A percentile compares a stretch with the other conserved stretches of the same genome.
These are phyloP conservation scores for Heliocybe sulcata DNA, from an alignment of 1,284 basidiomycete species.

Conservation along the genomic window DNA sequence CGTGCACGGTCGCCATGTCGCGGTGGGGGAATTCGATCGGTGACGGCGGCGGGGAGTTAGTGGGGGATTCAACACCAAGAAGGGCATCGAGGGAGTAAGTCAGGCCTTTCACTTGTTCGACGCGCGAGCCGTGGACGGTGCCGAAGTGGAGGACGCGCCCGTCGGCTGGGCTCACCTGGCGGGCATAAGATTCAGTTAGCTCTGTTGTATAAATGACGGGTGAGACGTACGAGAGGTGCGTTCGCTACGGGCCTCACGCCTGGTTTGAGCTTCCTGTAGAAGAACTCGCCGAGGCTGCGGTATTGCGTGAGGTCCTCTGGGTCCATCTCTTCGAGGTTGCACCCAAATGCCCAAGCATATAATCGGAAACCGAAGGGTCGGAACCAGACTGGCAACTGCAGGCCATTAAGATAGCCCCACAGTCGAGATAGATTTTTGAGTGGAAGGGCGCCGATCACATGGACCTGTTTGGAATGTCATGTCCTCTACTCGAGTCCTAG, in stretches of 20 bases:
- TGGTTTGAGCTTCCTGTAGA: constrained; percentile 84
- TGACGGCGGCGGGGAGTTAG: constrained; percentile 29
- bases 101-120: constrained; percentile 97
- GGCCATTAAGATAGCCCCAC: constrained; percentile 93
- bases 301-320: constrained; percentile 74
- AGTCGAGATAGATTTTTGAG: constrained; percentile 90
- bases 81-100: constrained; percentile 95
- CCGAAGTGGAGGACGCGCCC: constrained; percentile 93
- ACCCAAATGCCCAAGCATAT: constrained; percentile 87
- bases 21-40: constrained; percentile 24
- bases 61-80: constrained; percentile 61
- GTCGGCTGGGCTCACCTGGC: constrained; percentile 91
- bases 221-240: constrained; percentile 59
- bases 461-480: constrained; percentile 50
- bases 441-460: constrained; percentile 92
- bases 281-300: constrained; percentile 87
- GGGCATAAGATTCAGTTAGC: neutral
- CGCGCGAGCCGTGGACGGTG: constrained; percentile 71
- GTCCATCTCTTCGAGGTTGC: constrained; percentile 91
- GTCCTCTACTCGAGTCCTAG: neutral
- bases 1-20: constrained; percentile 58
- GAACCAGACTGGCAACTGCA: constrained; percentile 93
- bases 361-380: constrained; percentile 83
- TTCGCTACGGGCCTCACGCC: constrained; percentile 80
- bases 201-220: neutral